Evolutionary conservation across 176 grass and related monocot genomes (phyloP), one percentile per base, ranked within the genome.

Genomic region (Dactylis glomerata): DNA sequence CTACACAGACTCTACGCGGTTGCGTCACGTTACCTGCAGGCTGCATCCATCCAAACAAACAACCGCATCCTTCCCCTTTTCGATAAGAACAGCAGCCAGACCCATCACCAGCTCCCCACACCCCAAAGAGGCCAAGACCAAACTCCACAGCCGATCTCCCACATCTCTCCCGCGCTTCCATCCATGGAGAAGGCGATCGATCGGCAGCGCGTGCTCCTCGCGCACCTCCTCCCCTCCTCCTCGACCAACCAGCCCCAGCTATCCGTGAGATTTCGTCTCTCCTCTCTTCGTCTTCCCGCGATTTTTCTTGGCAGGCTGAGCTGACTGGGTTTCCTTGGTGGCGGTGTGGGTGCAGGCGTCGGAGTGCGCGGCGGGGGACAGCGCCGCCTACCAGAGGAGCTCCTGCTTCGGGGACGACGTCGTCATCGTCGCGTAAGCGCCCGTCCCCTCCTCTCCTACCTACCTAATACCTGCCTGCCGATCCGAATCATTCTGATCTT

Each of bases 131-230:
- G n/a, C 10, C n/a, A 3, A 14, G 10, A 27, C 20, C 66, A 5
- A 26, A 26, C 11, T 70, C 68, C n/a, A 3, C 32, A 20, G 6
- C 16, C 4, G 68, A 71, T 42, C 41, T 46, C 32, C 1, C 3
- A 57, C n/a, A 24, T 9, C 36, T 42, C 38, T 13, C 0, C 16
- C 0, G 20, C 10, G 10, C 8, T 13, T 40, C 69, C 71, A 97
- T 40, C 69, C 71, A 97, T 98, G 96, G 96, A 98, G 87, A 98
- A 94, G 76, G 93, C 96, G 20, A 92, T 98, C 87, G 74, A 93
- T 23, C 86, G 96, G 73, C 96, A 98, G 86, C 90, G 91, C 31
- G 77, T 98, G 59, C 87, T 98, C 76, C 87, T 94, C 80, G 89
- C 85, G 41, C 96, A 98, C 70, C 93, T 98, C 63, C 86, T 77